Conservation (phyloP, 495 filamentous ascomycete species). For the Aspergillus avenaceus region DNA sequence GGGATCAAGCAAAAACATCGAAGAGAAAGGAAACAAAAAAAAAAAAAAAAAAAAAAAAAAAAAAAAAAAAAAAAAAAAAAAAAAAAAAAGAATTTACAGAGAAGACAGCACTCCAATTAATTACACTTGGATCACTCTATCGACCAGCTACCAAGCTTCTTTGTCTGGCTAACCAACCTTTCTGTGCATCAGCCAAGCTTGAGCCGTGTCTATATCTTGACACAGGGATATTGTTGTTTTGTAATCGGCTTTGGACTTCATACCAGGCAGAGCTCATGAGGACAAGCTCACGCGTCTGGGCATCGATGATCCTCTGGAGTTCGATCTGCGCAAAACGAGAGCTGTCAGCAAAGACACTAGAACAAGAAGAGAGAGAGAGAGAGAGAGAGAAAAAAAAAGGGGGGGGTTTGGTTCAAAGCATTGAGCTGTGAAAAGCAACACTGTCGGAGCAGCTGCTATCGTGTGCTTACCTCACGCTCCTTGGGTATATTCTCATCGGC, state of each 20-base stretch:
- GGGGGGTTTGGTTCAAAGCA: too few species aligned
- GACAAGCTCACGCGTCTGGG: slow-evolving; percentile 70
- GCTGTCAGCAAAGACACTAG: slow-evolving; percentile 17
- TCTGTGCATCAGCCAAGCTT: slow-evolving; percentile 70
- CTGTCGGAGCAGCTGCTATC: neutral
- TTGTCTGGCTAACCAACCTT: slow-evolving; percentile 90
- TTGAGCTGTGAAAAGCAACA: too few species aligned
- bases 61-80: neutral
- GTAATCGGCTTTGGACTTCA: slow-evolving; percentile 75
- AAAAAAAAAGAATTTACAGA: slow-evolving; percentile 4
- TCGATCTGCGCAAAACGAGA: slow-evolving; percentile 39
- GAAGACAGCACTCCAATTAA: neutral
- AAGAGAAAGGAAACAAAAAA: neutral
- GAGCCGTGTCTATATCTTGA: slow-evolving; percentile 45
- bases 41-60: neutral
- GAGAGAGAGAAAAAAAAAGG: slow-evolving; percentile 1
- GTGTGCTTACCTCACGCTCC: slow-evolving; percentile 43
- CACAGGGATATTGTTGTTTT: slow-evolving; percentile 78
- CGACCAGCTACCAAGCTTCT: slow-evolving; percentile 60
- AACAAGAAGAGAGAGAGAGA: too few species aligned
- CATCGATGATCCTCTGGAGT: slow-evolving; percentile 61
- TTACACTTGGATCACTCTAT: slow-evolving; percentile 9
- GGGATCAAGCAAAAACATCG: neutral
- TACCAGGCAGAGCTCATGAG: slow-evolving; percentile 92
- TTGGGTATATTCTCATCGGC: slow-evolving; percentile 41